Conservation (phyloP, 495 filamentous ascomycete species). For the Talaromyces proteolyticus region DNA sequence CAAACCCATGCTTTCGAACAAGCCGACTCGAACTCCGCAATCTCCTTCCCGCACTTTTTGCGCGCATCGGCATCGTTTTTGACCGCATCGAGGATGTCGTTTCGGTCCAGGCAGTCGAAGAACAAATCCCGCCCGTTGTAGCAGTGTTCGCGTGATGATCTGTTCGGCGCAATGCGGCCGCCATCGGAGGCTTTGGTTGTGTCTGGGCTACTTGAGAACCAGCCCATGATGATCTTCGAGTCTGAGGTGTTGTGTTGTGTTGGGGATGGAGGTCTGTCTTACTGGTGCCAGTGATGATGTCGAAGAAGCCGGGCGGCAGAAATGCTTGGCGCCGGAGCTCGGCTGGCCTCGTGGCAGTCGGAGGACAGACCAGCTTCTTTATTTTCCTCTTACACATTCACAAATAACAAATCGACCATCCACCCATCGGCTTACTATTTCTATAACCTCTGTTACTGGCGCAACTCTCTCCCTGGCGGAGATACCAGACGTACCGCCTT, state of each 20-base stretch:
- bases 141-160: slow-evolving; percentile 70
- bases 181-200: slow-evolving; percentile 47
- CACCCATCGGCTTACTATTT: too few species aligned
- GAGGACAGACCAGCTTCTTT: too few species aligned
- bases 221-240: slow-evolving; percentile 24
- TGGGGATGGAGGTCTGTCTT: background rate
- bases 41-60: slow-evolving; percentile 61
- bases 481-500: too few species aligned
- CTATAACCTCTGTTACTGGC: too few species aligned
- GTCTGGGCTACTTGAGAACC: slow-evolving; percentile 34
- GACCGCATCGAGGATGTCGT: slow-evolving; percentile 79
- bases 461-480: too few species aligned
- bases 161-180: slow-evolving; percentile 68
- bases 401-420: too few species aligned
- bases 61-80: slow-evolving; percentile 61
- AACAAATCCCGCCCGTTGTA: slow-evolving; percentile 83
- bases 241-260: background rate
- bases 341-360: slow-evolving; percentile 37
- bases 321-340: slow-evolving; percentile 10
- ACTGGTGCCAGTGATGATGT: background rate
- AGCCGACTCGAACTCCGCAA: slow-evolving; percentile 61
- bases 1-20: slow-evolving; percentile 80
- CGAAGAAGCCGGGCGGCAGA: background rate
- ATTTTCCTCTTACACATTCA: too few species aligned
- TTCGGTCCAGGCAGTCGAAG: slow-evolving; percentile 75